Evolutionary conservation across 352 stramenopile species (phyloP).

Genomic region (Pilasporangium apinafurcum): DNA sequence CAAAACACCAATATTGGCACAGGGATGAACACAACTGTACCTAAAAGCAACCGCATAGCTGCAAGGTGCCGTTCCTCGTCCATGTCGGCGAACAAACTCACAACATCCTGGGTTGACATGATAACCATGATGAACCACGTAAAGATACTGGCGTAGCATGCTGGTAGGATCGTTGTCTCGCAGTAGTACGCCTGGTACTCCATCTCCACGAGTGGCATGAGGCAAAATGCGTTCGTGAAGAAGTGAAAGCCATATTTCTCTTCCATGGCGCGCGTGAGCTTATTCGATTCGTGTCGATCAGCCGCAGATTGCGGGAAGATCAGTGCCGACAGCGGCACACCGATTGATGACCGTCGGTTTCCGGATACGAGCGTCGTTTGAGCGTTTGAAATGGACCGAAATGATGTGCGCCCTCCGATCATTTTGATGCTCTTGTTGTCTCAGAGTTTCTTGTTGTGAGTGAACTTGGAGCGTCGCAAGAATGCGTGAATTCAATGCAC

Average conservation of each 20-base stretch:
- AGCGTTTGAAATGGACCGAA: too few relatives aligned
- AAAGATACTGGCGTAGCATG: conserved; percentile 51
- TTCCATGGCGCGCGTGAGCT: conserved; percentile 57
- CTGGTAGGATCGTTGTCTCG: conserved; percentile 57
- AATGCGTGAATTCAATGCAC: too few relatives aligned
- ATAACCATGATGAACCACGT: conserved; percentile 54
- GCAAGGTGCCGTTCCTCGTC: conserved; percentile 19
- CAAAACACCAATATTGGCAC: conserved; percentile 49
- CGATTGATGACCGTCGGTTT: conserved; percentile 49
- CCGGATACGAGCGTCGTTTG: conserved; percentile 7
- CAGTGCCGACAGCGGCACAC: conserved; percentile 53
- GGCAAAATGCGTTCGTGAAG: conserved; percentile 68
- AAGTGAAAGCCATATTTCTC: conserved; percentile 83
- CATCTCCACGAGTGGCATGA: conserved; percentile 47
- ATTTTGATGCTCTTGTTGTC: too few relatives aligned
- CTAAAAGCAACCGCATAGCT: conserved; percentile 30
- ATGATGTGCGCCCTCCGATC: too few relatives aligned
- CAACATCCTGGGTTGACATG: conserved; percentile 32
- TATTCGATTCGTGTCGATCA: conserved; percentile 61
- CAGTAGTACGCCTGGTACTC: conserved; percentile 78
- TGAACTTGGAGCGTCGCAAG: too few relatives aligned
- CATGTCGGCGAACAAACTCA: conserved; percentile 32
- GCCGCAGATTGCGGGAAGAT: conserved; percentile 69
- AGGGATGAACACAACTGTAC: conserved; percentile 46
- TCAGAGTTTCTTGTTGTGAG: too few relatives aligned